phyloP scores from a whole-genome alignment of 768 basidiomycete species.

The Xerocomellus amylosporus region DNA sequence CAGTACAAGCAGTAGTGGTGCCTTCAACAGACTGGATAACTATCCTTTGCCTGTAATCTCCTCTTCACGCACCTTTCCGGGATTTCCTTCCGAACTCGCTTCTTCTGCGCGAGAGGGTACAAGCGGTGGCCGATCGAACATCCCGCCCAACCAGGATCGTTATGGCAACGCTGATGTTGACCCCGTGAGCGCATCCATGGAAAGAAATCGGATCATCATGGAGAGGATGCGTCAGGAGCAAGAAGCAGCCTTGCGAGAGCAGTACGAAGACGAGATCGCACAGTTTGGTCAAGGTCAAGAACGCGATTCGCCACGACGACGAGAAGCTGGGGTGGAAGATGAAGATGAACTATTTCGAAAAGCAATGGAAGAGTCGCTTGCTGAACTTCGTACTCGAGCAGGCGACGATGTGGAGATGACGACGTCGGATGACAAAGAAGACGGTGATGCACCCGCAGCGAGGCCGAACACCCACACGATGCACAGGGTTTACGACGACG shows the following conservation, averaged over 20 bases:
- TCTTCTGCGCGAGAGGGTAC: conserved; percentile 16
- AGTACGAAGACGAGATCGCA: conserved; percentile 45
- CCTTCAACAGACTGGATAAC: conserved; percentile 9
- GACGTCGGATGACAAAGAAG: conserved; percentile 27
- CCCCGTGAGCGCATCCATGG: conserved; percentile 66
- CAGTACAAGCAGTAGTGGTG: conserved; percentile 1
- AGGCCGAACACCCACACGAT: conserved; percentile 2
- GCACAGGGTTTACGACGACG: conserved; percentile 73
- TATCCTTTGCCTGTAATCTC: conserved; percentile 26
- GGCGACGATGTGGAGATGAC: conserved; percentile 20
- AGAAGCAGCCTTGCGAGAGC: conserved; percentile 61
- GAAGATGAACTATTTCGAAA: conserved; percentile 58
- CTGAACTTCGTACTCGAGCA: conserved; percentile 15
- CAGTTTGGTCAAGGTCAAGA: conserved; percentile 19
- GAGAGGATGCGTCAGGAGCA: conserved; percentile 65
- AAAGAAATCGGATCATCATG: conserved; percentile 56
- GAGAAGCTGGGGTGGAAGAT: conserved; percentile 33
- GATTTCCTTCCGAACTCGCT: conserved; percentile 14
- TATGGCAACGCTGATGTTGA: conserved; percentile 39
- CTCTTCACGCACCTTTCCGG: conserved; percentile 28
- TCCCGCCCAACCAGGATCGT: conserved; percentile 33
- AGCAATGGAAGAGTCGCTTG: conserved; percentile 33
- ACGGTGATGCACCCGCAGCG: conserved; percentile 5
- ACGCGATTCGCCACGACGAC: conserved; percentile 4
- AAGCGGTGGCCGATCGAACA: conserved; percentile 9